Base-by-base conservation (phyloP, 805 yeast genomes). In the Ogataea ganodermae region DNA sequence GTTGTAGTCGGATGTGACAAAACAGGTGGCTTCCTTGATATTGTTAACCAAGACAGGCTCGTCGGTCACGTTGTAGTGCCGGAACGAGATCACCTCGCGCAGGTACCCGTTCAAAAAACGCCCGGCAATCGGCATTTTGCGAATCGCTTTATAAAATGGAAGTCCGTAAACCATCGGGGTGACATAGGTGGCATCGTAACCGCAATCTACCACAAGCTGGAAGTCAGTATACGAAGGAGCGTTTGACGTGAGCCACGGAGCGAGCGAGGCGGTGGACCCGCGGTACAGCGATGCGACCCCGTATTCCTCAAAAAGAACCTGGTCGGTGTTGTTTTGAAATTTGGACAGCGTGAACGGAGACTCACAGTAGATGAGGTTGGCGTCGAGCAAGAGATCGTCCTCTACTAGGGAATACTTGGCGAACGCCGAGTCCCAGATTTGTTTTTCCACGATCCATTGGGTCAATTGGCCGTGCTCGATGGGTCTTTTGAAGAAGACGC, bases 41-140 rank as follows among this genome's bases (percentile, higher is more conserved):
- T 86, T 83, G 61, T 90, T 89, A 41, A 94, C 83, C 39, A 94
- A 68, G 2, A 86, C 72, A 0, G 96, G 84, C 66, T 95, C 99
- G 51, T 94, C 97, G 62, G 89, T 83, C 56, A 94, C 90, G 60
- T 94, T 92, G 65, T 91, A 94, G 69, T 94, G 94, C 45, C 97
- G 74, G 61, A 86, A 94, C 2, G 97, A 89, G 10, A 92, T 79
- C 41, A 88, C 75, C 61, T 94, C 98, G 52, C 90, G 76, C 44
- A 95, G 66, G 42, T 84, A 79, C 3, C 97, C 96, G 44, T 89
- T 88, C 44, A 94, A 67, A 42, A 88, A 73, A 47, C 88, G 77
- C 0, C 99, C 99, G 0, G 94, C 99, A 39, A 95, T 79, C 37
- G 90, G 92, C 44, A 91, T 68, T 51, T 88, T 83, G 51, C 80